Base-by-base conservation (phyloP, 108 stramenopile species). In the Bacterosira constricta region DNA sequence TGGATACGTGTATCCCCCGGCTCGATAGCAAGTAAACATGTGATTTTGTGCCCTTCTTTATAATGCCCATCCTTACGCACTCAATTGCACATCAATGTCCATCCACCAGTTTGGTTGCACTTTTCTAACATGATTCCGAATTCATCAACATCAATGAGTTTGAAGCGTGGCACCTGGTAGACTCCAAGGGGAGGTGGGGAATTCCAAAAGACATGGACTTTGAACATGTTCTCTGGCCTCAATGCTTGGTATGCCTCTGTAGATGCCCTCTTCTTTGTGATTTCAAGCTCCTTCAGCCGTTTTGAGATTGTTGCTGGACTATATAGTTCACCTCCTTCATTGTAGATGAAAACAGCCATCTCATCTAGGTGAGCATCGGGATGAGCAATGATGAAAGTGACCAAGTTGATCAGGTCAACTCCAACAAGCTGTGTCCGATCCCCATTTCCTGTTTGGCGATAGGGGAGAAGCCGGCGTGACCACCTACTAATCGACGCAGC, bases 21-120 rank as follows among this genome's bases (percentile, higher is more conserved):
- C n/a, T 66, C 66, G 4, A 66, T 52, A 1, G 52, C 50, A 37
- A 66, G 23, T 36, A 54, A 15, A 21, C 26, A 13, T 18, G 67
- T 69, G 4, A 57, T 18, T 20, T 56, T 69, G 13, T 20, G 12
- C 1, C 32, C 46, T 0, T 27, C 38, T 30, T 26, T 42, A 38
- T 68, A 68, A 32, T 68, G 66, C 27, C 66, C 66, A 18, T 45
- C 31, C 25, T 68, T 68, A 1, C 54, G 18, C 5, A 68, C 51
- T 15, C 66, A 26, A 37, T 44, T 20, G 15, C 9, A 17, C 32
- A 4, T 31, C 6, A 44, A 6, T 4, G 66, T 36, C 35, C 32
- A 68, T 6, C 67, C 67, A 27, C 5, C 1, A 0, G 13, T 68
- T 18, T 27, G 17, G 41, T 68, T 68, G 38, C 66, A 68, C 37